Conservation (phyloP, 23 red algal species). For the Cyanidium caldarium region DNA sequence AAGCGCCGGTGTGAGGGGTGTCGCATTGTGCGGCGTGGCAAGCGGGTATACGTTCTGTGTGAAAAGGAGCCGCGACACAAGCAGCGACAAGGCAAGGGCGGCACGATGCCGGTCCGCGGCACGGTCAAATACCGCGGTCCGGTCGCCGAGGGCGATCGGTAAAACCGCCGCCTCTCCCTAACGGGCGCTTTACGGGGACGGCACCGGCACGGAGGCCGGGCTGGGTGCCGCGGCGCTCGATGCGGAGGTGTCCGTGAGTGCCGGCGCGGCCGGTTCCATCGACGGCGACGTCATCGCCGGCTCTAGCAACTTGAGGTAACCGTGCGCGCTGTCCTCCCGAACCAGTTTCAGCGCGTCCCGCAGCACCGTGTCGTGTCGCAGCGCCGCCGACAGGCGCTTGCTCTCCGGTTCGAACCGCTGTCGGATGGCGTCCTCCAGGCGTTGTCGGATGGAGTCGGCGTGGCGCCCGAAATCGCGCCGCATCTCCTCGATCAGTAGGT, state of each 20-base stretch:
- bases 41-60: conserved; percentile 78
- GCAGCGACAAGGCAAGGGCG: conserved; percentile 59
- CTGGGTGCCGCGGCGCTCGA: no score
- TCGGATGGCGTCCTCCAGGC: conserved; percentile 65
- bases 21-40: conserved; percentile 54
- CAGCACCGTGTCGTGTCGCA: conserved; percentile 49
- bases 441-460: conserved; percentile 25
- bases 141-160: no score
- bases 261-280: no score
- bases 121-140: neutral
- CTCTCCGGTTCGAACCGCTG: conserved; percentile 69
- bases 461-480: conserved; percentile 56
- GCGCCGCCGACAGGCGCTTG: conserved; percentile 33
- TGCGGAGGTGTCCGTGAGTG: no score
- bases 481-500: conserved; percentile 33
- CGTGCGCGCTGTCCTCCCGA: conserved; percentile 8
- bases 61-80: conserved; percentile 80
- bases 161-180: no score
- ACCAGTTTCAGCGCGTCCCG: conserved; percentile 23
- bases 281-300: no score
- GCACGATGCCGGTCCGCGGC: conserved; percentile 2
- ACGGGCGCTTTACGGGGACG: no score
- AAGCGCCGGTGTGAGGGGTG: conserved; percentile 42
- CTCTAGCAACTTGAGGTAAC: neutral
- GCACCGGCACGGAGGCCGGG: no score